Evolutionary conservation across 352 stramenopile species (phyloP).

Genomic region (Pythium rhizo-oryzae): DNA sequence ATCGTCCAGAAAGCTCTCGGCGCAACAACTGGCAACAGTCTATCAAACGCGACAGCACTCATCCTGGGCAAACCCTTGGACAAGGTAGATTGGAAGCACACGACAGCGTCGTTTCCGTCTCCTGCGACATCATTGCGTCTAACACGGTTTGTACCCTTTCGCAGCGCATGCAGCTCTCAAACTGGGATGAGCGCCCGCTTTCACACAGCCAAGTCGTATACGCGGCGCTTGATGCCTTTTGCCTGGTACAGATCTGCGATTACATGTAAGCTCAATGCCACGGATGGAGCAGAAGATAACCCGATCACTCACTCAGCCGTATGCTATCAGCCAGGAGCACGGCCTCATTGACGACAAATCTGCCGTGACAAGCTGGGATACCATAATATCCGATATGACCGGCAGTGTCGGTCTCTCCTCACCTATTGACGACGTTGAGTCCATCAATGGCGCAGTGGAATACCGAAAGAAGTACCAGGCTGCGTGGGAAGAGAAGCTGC

Average conservation of each 20-base stretch:
- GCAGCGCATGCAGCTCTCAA: slow-evolving; percentile 72
- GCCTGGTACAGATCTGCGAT: slow-evolving; percentile 55
- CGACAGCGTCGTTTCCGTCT: too few relatives aligned
- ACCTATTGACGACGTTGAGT: slow-evolving; percentile 24
- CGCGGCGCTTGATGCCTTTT: slow-evolving; percentile 64
- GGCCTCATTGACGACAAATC: slow-evolving; percentile 21
- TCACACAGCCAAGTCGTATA: slow-evolving; percentile 53
- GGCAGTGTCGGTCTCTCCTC: slow-evolving; percentile 32
- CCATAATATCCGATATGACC: slow-evolving; percentile 28
- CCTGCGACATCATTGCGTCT: background rate
- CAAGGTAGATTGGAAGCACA: slow-evolving; percentile 39
- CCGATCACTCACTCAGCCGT: background rate
- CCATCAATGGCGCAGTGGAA: slow-evolving; percentile 29
- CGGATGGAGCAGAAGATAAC: background rate
- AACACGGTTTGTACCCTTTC: background rate
- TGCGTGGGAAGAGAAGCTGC: slow-evolving; percentile 32
- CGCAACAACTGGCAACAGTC: slow-evolving; percentile 35
- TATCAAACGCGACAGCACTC: slow-evolving; percentile 42
- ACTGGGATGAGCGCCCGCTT: slow-evolving; percentile 65
- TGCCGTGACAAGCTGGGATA: slow-evolving; percentile 31
- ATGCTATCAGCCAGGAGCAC: slow-evolving; percentile 7
- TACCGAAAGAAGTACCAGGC: slow-evolving; percentile 37
- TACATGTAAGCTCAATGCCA: slow-evolving; percentile 39
- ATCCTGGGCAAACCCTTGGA: slow-evolving; percentile 64
- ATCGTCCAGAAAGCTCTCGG: slow-evolving; percentile 34